These are phyloP conservation scores for Pseudohalonectria lignicola DNA, from an alignment of 2,329 filamentous ascomycete genomes.

Conservation along the genomic window DNA sequence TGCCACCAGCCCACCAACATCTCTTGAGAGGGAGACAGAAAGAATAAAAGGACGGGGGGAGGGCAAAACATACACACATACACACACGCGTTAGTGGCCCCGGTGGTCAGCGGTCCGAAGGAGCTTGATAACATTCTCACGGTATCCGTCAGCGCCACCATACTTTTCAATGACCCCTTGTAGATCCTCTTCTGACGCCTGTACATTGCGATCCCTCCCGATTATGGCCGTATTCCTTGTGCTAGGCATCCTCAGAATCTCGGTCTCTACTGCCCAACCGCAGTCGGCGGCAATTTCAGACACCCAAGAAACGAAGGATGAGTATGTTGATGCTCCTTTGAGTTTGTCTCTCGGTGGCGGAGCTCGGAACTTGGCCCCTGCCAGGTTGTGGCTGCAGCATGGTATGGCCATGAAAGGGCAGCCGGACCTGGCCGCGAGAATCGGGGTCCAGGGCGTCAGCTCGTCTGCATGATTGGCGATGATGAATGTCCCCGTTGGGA, in stretches of 20 bases:
- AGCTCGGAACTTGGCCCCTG: conserved; percentile 64
- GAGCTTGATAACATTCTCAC: conserved; percentile 49
- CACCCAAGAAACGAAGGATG: conserved; percentile 73
- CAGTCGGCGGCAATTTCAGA: conserved; percentile 57
- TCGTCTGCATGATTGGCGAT: conserved; percentile 97
- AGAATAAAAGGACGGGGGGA: too few relatives aligned
- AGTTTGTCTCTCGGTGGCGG: conserved; percentile 38
- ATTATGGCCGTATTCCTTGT: conserved; percentile 78
- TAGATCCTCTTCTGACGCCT: conserved; percentile 24
- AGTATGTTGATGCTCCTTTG: conserved; percentile 60
- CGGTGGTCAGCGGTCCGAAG: conserved; percentile 33
- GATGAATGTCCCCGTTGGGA: conserved; percentile 71
- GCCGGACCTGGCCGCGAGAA: conserved; percentile 65
- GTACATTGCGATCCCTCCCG: conserved; percentile 39
- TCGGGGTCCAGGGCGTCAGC: conserved; percentile 88
- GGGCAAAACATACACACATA: not conserved
- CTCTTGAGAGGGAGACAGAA: too few relatives aligned
- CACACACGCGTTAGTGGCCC: not conserved
- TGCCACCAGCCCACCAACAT: too few relatives aligned
- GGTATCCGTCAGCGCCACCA: conserved; percentile 45
- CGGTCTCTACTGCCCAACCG: conserved; percentile 68
- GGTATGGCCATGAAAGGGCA: conserved; percentile 88
- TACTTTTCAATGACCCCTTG: conserved; percentile 34
- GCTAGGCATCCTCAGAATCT: conserved; percentile 83
- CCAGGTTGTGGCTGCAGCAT: conserved; percentile 84